Evolutionary conservation across 768 basidiomycete genomes (phyloP).

Genomic region (Mycena albidolilacea): DNA sequence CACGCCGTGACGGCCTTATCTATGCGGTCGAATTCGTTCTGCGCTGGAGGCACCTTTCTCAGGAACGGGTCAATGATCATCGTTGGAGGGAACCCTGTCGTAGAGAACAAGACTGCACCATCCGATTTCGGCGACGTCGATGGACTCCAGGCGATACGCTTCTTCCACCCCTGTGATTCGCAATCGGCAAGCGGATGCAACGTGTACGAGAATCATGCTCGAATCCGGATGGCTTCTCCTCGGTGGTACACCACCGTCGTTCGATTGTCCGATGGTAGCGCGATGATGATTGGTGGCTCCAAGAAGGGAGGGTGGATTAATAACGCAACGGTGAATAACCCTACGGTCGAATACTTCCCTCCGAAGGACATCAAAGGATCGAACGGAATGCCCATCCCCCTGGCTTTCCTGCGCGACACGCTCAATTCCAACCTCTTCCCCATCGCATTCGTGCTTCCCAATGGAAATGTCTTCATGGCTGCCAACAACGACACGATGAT

Average conservation of each 20-base stretch:
- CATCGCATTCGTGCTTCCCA: slow-evolving; percentile 79
- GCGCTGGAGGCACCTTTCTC: slow-evolving; percentile 86
- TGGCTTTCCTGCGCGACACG: slow-evolving; percentile 77
- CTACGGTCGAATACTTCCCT: slow-evolving; percentile 87
- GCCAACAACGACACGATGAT: slow-evolving; percentile 87
- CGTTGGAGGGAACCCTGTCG: slow-evolving; percentile 88
- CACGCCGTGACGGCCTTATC: slow-evolving; percentile 72
- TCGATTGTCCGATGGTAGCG: slow-evolving; percentile 82
- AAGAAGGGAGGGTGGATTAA: slow-evolving; percentile 91
- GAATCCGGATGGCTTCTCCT: slow-evolving; percentile 80
- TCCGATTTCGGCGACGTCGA: slow-evolving; percentile 84
- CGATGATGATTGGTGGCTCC: slow-evolving; percentile 87
- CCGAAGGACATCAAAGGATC: slow-evolving; percentile 80
- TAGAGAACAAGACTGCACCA: slow-evolving; percentile 71
- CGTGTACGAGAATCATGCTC: slow-evolving; percentile 75
- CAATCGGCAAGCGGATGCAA: slow-evolving; percentile 64
- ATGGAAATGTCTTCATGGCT: slow-evolving; percentile 80
- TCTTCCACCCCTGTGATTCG: slow-evolving; percentile 77
- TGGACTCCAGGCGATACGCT: slow-evolving; percentile 81
- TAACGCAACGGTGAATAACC: slow-evolving; percentile 85
- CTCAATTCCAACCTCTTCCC: slow-evolving; percentile 89
- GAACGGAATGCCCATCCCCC: slow-evolving; percentile 75
- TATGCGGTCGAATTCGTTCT: slow-evolving; percentile 88
- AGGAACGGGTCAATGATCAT: slow-evolving; percentile 84
- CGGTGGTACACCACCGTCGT: slow-evolving; percentile 87